Evolutionary conservation across 179 eudicot species (phyloP), one percentile per base, ranked within the genome.

Genomic region (Patellifolia procumbens): DNA sequence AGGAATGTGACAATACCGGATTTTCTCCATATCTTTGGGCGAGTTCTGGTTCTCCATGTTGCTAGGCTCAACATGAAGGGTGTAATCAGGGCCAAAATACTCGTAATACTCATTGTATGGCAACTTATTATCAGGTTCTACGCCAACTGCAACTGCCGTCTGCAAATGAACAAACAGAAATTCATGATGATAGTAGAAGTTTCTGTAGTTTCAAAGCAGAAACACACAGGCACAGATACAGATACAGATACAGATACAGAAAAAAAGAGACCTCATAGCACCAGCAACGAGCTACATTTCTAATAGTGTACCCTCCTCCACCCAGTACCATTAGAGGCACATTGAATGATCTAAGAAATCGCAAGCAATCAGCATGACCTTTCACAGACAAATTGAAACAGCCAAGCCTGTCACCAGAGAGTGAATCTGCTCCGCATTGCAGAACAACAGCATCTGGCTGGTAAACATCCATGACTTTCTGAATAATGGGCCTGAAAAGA

Each of bases 201-300:
- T 32, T 2, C 61, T 2, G 29, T 4, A 34, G 51, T 15, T 32
- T 3, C 20, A 51, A 42, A 26, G 9, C 39, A 55, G 13, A 65
- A 43, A 51, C 20, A 53, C 49, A 55, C 58, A 52, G 28, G n/a
- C 9, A 16, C 20, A 12, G 26, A 49, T 55, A 29, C 24, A 17
- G 13, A 43, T 13, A 39, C 13, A 37, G 19, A 17, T 60, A 49
- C 13, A 39, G 20, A 35, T 51, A 75, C 51, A 74, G 74, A 17
- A 29, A 7, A 7, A 10, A 12, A 49, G 34, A 81, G 74, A 94
- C 98, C 97, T 94, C 98, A 81, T 94, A 94, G 80, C 97, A 92
- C 98, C 97, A 94, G 80, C 98, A 94, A 22, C 98, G 94, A 31
- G 98, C 98, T 28, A 94, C 98, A 81, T 94, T 94, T 22, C 98